Base-by-base conservation (phyloP, 2,329 filamentous ascomycete species). In the Penicillium sp. region DNA sequence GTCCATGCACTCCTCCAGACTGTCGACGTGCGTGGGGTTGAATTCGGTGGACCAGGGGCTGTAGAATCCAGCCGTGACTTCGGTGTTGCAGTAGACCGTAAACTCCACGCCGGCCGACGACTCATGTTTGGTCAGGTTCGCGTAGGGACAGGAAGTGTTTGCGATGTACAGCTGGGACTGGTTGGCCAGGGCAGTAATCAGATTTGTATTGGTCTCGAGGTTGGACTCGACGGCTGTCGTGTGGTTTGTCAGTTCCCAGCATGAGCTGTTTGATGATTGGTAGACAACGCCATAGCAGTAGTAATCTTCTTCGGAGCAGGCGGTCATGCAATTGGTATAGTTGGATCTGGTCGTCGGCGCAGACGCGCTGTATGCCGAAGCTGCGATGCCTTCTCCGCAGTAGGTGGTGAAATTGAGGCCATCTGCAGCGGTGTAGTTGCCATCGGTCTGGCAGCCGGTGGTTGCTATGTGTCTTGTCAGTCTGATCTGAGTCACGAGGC, bases 371-470 rank as follows among this genome's bases (percentile, higher is more conserved):
- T 50, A 50, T 28, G 54, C 33, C 21, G 47, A 28, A 8, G 54
- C 30, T 12, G 48, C 24, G 54, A 56, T 50, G n/a, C 40, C 43
- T 52, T 56, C 28, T n/a, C 40, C 47, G 23, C 54, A 56, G 21
- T 56, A 47, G 14, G 21, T 47, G 20, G 54, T 56, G 40, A 56
- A 56, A 35, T 56, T 56, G 26, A 56, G 42, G n/a, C 54, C 54
- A 40, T 56, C 54, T 40, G 46, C 28, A 28, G 54, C 40, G 12
- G 54, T 56, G 42, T 56, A 56, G 40, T 47, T 46, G 38, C 47
- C 54, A 52, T 46, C 20, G 8, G 42, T 46, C 26, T 52, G 50
- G 40, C 50, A 52, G 49, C 24, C 40, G 24, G 40, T 28, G 40
- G 38, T 23, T n/a, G 49, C 24, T 33, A 26, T 3, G 2, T 8